Percentiles rank a stretch among this genome's conserved stretches.
phyloP scores from a whole-genome alignment of 2,329 filamentous ascomycete species.

The Penicillium nordicum region DNA sequence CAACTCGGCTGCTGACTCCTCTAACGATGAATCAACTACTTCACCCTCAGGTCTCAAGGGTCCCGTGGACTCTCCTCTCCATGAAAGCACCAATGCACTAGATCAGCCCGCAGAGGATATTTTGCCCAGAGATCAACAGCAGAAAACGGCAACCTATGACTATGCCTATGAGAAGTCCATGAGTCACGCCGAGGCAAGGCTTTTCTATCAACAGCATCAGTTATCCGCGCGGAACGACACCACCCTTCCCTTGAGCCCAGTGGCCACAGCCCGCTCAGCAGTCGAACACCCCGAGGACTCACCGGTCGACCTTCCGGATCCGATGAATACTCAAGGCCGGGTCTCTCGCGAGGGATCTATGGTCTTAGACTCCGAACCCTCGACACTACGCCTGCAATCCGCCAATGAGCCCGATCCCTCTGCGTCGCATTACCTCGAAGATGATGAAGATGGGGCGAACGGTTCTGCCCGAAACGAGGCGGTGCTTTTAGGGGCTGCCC shows the following conservation, averaged over 20 bases:
- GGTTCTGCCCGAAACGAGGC: conserved; percentile 48
- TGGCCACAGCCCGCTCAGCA: conserved; percentile 14
- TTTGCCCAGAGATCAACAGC: conserved; percentile 45
- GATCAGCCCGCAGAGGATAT: conserved; percentile 22
- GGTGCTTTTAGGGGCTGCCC: conserved; percentile 51
- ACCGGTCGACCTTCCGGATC: not conserved
- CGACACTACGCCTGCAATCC: conserved; percentile 7
- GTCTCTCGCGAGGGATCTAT: conserved; percentile 9
- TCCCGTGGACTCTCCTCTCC: conserved; percentile 7
- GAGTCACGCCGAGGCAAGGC: conserved; percentile 89
- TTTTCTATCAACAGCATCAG: conserved; percentile 91
- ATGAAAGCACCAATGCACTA: conserved; percentile 10
- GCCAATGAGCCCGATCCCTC: conserved; percentile 6
- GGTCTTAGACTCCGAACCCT: conserved; percentile 9
- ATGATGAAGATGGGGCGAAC: conserved; percentile 45
- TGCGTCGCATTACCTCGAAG: conserved; percentile 2
- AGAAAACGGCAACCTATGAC: conserved; percentile 85
- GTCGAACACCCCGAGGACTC: conserved; percentile 11
- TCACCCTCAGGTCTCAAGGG: conserved; percentile 8
- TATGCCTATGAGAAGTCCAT: conserved; percentile 90
- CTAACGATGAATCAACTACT: conserved; percentile 9
- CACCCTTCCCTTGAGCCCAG: conserved; percentile 38
- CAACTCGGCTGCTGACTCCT: conserved; percentile 10
- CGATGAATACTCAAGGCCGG: not conserved
- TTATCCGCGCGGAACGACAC: conserved; percentile 51